Evolutionary conservation across 306 rosid species (phyloP), one percentile per base, ranked within the genome.

Genomic region (Prunus mume): DNA sequence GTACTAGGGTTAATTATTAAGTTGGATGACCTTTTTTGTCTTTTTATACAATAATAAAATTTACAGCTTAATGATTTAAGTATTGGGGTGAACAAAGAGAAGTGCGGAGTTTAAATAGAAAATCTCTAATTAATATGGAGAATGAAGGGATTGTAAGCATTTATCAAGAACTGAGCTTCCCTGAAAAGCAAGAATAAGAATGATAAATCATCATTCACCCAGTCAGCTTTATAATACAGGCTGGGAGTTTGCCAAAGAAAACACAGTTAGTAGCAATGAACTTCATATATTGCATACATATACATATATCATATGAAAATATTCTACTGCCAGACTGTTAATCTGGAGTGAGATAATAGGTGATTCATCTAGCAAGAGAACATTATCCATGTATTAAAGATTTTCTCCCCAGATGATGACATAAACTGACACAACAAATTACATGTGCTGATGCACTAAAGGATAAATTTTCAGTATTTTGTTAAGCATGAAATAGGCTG

Each of bases 141-240:
- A 6, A 34, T 75, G 73, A 73, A 94, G 46, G 96, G 96, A 78
- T 90, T 89, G 83, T 94, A 94, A 76, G 68, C 88, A 86, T 88
- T 77, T 83, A 72, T 80, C 89, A 78, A 92, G 82, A 81, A 89
- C 92, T 50, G 90, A 90, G 4, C 32, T 30, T 30, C 32, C 86
- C 74, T 81, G 78, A 79, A 85, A 88, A 88, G 34, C 19, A 65
- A 76, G 63, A 69, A 71, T 69, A 62, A 45, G 32, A 41, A 45
- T 22, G 62, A 50, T 69, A 20, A 41, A 25, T 43, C 49, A 27
- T 17, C 52, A 54, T 76, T 9, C 19, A 76, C 54, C 24, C 47
- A 19, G n/a, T 8, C 12, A 20, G 20, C 68, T 60, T 45, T 51
- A 27, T 2, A 8, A 38, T 17, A 8, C 55, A 50, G 51, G 28